Evolutionary conservation across 176 grass and related monocot genomes (phyloP).

Genomic region (Triticum turgidum): DNA sequence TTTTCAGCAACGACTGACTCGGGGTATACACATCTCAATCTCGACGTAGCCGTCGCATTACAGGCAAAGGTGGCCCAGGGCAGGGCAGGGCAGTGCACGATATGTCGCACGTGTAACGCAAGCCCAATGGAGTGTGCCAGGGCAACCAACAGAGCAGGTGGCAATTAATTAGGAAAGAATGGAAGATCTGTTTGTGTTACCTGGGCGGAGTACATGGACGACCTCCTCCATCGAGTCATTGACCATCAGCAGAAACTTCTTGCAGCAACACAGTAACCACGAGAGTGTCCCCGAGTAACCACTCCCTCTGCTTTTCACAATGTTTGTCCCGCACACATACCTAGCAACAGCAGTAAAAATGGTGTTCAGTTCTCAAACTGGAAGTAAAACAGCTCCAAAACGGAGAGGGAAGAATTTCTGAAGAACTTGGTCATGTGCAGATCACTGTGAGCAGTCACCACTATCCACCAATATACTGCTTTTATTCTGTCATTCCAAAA

Average conservation of each 20-base stretch:
- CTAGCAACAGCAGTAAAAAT: not conserved
- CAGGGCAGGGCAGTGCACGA: conserved; percentile 14
- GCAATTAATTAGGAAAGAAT: conserved; percentile 27
- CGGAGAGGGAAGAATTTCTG: not conserved
- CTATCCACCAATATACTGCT: not conserved
- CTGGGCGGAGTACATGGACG: conserved; percentile 8
- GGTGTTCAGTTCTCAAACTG: not conserved
- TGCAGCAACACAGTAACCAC: not conserved
- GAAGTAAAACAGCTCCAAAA: not conserved
- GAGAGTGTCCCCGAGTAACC: not conserved
- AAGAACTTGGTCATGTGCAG: not conserved
- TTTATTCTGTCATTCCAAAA: not conserved
- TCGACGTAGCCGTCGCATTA: not conserved
- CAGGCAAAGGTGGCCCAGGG: conserved; percentile 5
- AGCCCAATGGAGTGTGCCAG: conserved; percentile 24
- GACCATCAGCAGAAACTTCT: conserved; percentile 6
- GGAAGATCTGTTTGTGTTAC: conserved; percentile 15
- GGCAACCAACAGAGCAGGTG: conserved; percentile 30
- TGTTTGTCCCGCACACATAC: not conserved
- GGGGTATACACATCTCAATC: conserved; percentile 8
- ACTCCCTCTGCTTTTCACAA: not conserved
- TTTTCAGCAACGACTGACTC: not conserved
- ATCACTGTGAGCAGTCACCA: conserved; percentile 6
- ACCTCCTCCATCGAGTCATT: not conserved
- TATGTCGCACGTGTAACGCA: not conserved